Percentiles rank a stretch among this genome's conserved stretches.
These are phyloP conservation scores for Elongisporangium senticosum DNA, from an alignment of 352 stramenopile genomes.

Conservation along the genomic window DNA sequence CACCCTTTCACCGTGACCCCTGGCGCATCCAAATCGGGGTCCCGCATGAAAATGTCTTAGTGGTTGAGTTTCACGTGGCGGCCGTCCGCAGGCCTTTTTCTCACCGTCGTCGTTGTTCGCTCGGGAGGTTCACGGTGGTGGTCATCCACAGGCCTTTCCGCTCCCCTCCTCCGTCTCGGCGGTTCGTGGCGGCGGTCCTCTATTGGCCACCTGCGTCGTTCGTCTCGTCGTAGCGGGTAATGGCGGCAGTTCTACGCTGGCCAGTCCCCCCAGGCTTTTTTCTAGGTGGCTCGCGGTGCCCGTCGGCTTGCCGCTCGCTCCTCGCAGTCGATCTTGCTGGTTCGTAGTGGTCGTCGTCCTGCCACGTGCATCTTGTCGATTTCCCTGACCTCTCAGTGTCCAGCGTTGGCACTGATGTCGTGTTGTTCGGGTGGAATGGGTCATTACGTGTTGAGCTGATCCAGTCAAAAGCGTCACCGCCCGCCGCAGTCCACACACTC, in stretches of 20 bases:
- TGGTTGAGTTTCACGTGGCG: not conserved
- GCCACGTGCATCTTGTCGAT: not conserved
- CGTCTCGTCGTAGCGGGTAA: not conserved
- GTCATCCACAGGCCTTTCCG: too few species aligned
- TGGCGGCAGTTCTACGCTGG: not conserved
- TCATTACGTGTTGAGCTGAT: not conserved
- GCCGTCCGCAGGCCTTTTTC: not conserved
- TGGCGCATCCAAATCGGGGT: not conserved
- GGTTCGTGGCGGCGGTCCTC: too few species aligned
- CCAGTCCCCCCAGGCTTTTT: not conserved
- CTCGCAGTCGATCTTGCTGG: not conserved
- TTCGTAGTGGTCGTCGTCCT: not conserved
- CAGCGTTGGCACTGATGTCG: not conserved
- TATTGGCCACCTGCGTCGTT: not conserved
- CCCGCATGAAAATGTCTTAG: not conserved
- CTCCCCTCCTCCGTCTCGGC: not conserved
- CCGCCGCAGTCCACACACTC: not conserved
- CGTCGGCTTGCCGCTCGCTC: not conserved
- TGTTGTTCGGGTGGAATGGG: not conserved
- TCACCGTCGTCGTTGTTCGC: not conserved
- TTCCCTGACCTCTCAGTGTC: not conserved
- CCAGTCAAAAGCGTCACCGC: not conserved
- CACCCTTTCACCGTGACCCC: not conserved
- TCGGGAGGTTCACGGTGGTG: too few species aligned
- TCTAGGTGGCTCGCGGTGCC: not conserved